phyloP scores from a whole-genome alignment of 345 rosid genomes.

The Rhodamnia argentea region DNA sequence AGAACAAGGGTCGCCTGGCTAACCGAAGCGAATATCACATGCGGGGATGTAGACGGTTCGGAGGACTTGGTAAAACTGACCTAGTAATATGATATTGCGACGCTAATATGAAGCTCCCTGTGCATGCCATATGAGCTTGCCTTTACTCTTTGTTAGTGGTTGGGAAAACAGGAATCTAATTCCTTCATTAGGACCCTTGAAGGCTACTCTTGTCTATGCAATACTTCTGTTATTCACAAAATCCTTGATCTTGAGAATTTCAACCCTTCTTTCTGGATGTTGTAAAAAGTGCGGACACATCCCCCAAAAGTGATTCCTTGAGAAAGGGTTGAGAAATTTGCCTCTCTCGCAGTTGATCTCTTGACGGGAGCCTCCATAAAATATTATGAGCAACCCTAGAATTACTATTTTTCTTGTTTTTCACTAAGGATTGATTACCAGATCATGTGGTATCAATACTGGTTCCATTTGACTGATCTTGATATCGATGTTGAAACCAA shows the following conservation, averaged over 20 bases:
- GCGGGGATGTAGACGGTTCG: neutral
- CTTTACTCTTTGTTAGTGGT: neutral
- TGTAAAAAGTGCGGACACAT: neutral
- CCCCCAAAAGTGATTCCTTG: neutral
- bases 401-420: no score
- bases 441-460: no score
- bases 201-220: neutral
- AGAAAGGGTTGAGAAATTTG: neutral
- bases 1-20: neutral
- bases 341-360: neutral
- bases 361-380: neutral
- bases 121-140: neutral
- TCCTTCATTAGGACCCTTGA: conserved; percentile 7
- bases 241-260: neutral
- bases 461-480: neutral
- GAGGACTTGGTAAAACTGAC: neutral
- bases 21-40: neutral
- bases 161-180: conserved; percentile 16
- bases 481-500: neutral
- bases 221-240: neutral
- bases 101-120: neutral
- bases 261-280: neutral
- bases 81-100: neutral
- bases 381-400: neutral
- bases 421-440: no score